phyloP scores from a whole-genome alignment of 1,284 basidiomycete genomes.

The Heterobasidion irregulare region DNA sequence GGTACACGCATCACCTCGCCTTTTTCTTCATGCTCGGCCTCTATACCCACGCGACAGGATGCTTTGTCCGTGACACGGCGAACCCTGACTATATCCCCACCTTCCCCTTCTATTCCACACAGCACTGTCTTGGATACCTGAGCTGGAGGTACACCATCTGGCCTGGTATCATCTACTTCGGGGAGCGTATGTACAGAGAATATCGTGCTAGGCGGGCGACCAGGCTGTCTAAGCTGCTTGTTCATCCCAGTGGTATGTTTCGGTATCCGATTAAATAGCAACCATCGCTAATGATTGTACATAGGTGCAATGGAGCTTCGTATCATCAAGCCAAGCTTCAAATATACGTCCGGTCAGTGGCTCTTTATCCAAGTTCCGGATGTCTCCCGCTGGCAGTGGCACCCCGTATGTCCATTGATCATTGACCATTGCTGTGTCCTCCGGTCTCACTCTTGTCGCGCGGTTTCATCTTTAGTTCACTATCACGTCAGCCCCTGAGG shows the following conservation, averaged over 20 bases:
- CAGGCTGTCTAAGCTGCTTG: slow-evolving; percentile 69
- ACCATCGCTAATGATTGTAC: slow-evolving; percentile 12
- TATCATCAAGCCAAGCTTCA: slow-evolving; percentile 82
- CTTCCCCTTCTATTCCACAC: slow-evolving; percentile 80
- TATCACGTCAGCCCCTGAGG: slow-evolving; percentile 87
- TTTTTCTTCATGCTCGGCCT: slow-evolving; percentile 88
- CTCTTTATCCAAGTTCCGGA: slow-evolving; percentile 84
- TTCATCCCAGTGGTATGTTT: slow-evolving; percentile 68
- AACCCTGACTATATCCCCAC: slow-evolving; percentile 54
- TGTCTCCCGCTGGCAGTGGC: slow-evolving; percentile 80
- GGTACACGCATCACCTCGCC: slow-evolving; percentile 88
- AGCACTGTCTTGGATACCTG: slow-evolving; percentile 79
- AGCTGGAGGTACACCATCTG: slow-evolving; percentile 86
- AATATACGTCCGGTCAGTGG: slow-evolving; percentile 88
- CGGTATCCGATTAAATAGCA: slow-evolving; percentile 1
- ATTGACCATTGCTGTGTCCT: background rate
- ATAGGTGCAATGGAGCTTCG: slow-evolving; percentile 82
- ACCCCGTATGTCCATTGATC: slow-evolving; percentile 50
- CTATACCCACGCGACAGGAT: slow-evolving; percentile 85
- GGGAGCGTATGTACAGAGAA: slow-evolving; percentile 75
- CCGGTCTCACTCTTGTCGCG: slow-evolving; percentile 2
- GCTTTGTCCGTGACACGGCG: slow-evolving; percentile 80
- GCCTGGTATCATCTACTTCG: slow-evolving; percentile 81
- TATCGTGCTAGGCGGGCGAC: slow-evolving; percentile 70
- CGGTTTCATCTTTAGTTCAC: slow-evolving; percentile 55